phyloP scores from a whole-genome alignment of 2,329 filamentous ascomycete genomes.

The Neonectria coccinea region DNA sequence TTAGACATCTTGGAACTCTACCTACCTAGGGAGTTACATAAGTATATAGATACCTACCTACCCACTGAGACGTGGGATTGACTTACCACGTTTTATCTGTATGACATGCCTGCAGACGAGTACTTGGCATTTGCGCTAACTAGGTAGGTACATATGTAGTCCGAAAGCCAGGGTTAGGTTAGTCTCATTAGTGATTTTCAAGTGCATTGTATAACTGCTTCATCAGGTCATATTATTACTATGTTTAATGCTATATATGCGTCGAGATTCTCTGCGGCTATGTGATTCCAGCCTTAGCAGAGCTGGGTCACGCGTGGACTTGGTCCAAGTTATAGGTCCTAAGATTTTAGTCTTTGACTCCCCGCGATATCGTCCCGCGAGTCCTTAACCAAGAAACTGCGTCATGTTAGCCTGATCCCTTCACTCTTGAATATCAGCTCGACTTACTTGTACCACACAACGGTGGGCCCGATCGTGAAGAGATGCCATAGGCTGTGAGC shows the following conservation, averaged over 20 bases:
- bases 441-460: slow-evolving; percentile 95
- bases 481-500: slow-evolving; percentile 97
- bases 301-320: neutral
- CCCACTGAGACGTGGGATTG: no score
- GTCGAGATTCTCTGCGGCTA: neutral
- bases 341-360: slow-evolving; percentile 75
- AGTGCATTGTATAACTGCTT: neutral
- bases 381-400: slow-evolving; percentile 87
- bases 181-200: neutral
- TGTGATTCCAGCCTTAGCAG: neutral
- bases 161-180: neutral
- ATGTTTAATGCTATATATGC: slow-evolving; percentile 2
- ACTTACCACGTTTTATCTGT: no score
- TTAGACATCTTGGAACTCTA: no score
- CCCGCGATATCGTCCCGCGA: slow-evolving; percentile 83
- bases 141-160: neutral
- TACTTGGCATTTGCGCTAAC: no score
- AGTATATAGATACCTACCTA: no score
- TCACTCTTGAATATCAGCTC: neutral
- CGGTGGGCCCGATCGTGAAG: slow-evolving; percentile 87
- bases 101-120: no score
- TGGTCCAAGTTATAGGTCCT: neutral
- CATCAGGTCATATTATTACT: slow-evolving; percentile 16
- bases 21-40: no score
- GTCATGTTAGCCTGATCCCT: slow-evolving; percentile 38